phyloP scores from a whole-genome alignment of 805 yeast genomes.

The Yarrowia bubula region DNA sequence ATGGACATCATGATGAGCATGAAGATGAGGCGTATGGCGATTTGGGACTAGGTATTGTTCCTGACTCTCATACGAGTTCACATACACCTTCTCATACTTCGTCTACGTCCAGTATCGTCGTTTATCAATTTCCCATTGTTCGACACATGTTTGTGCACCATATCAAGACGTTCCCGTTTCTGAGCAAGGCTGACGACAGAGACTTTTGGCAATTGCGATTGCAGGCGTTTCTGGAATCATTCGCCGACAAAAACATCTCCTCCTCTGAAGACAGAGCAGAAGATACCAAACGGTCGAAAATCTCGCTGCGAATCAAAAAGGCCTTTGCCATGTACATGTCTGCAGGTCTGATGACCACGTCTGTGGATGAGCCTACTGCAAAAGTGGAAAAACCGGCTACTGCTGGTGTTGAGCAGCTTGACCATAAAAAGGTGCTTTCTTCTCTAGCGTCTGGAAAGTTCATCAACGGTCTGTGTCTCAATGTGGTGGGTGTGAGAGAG shows the following conservation, averaged over 20 bases:
- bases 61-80: background rate
- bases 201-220: conserved; percentile 78
- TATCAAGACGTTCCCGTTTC: conserved; percentile 71
- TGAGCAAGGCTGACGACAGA: conserved; percentile 49
- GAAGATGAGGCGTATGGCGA: background rate
- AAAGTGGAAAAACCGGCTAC: conserved; percentile 32
- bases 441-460: conserved; percentile 36
- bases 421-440: conserved; percentile 30
- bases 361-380: conserved; percentile 39
- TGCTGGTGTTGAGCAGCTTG: conserved; percentile 31
- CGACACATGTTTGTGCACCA: conserved; percentile 63
- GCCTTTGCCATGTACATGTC: conserved; percentile 66
- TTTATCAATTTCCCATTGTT: conserved; percentile 59
- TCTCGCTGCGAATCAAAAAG: conserved; percentile 57
- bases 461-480: conserved; percentile 59
- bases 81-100: background rate
- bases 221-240: conserved; percentile 77
- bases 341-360: conserved; percentile 62
- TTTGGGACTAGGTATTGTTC: background rate
- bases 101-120: background rate
- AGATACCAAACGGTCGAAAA: conserved; percentile 64
- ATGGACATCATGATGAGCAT: background rate
- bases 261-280: conserved; percentile 74
- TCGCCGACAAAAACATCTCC: conserved; percentile 69
- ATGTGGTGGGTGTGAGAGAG: conserved; percentile 63